Percentiles rank a stretch among this genome's conserved stretches.
Evolutionary conservation across 441 rosid species (phyloP).

Genomic region (Jatropha multifida): DNA sequence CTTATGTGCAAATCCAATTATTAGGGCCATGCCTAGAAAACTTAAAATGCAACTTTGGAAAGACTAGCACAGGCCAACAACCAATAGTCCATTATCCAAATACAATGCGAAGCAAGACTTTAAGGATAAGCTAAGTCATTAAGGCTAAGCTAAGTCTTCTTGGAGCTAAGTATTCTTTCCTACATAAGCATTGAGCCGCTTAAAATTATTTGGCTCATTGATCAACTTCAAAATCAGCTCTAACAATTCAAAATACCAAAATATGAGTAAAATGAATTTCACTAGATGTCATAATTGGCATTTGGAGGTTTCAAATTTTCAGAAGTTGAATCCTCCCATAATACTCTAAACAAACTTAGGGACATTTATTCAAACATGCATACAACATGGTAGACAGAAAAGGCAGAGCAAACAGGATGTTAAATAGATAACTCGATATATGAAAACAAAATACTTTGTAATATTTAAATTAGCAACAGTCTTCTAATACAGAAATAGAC

Average conservation of each 20-base stretch:
- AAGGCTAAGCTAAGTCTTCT: neutral
- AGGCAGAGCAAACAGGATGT: neutral
- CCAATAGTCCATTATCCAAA: neutral
- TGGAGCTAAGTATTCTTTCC: neutral
- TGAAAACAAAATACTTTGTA: neutral
- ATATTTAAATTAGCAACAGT: conserved; percentile 4
- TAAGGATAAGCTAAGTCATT: neutral
- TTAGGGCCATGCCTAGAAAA: neutral
- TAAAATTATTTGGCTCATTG: neutral
- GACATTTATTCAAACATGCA: neutral
- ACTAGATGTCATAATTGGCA: neutral
- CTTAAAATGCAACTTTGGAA: neutral
- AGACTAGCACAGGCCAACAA: neutral
- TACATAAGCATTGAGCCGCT: neutral
- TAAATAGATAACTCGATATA: neutral
- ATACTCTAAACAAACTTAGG: neutral
- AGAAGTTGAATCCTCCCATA: neutral
- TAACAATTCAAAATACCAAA: neutral
- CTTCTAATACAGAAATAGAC: conserved; percentile 40
- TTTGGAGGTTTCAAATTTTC: conserved; percentile 1
- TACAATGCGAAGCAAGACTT: neutral
- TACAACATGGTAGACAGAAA: neutral
- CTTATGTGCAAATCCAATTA: conserved; percentile 4
- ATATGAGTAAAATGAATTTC: neutral
- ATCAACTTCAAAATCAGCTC: neutral